Evolutionary conservation across 805 yeast genomes (phyloP).

Genomic region (Schizosaccharomyces octosporus): DNA sequence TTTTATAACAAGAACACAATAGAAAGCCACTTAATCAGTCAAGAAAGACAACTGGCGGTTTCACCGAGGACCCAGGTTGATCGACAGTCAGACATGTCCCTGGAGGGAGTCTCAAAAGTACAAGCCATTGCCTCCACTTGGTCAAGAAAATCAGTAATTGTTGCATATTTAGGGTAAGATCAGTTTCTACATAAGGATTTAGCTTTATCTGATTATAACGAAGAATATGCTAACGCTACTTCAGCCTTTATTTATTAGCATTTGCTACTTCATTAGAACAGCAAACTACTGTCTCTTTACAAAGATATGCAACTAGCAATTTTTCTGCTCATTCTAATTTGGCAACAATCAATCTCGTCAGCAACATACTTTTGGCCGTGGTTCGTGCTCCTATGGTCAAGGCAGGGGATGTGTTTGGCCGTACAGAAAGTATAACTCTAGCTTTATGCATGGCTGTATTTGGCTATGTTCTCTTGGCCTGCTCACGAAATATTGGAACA

Average conservation of each 20-base stretch:
- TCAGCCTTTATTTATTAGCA: slow-evolving; percentile 26
- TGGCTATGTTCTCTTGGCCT: slow-evolving; percentile 23
- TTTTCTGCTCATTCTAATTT: slow-evolving; percentile 29
- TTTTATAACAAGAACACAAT: background rate
- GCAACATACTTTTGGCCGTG: slow-evolving; percentile 39
- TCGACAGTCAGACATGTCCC: background rate
- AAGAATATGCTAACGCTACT: background rate
- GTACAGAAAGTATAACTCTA: slow-evolving; percentile 26
- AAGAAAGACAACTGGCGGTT: background rate
- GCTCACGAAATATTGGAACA: slow-evolving; percentile 3
- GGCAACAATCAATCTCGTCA: slow-evolving; percentile 34
- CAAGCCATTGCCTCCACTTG: background rate
- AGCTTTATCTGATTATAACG: too few species aligned
- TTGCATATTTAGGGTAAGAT: background rate
- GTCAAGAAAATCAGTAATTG: background rate
- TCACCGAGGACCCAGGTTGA: background rate
- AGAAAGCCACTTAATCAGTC: background rate
- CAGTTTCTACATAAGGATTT: background rate
- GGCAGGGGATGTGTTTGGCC: slow-evolving; percentile 42
- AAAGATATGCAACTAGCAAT: slow-evolving; percentile 30
- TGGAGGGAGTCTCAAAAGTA: background rate
- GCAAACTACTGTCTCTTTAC: slow-evolving; percentile 29
- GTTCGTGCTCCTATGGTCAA: slow-evolving; percentile 41
- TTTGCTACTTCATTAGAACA: slow-evolving; percentile 39
- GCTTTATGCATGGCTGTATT: slow-evolving; percentile 31